phyloP scores from a whole-genome alignment of 2,329 filamentous ascomycete species.

The Boeremia exigua region DNA sequence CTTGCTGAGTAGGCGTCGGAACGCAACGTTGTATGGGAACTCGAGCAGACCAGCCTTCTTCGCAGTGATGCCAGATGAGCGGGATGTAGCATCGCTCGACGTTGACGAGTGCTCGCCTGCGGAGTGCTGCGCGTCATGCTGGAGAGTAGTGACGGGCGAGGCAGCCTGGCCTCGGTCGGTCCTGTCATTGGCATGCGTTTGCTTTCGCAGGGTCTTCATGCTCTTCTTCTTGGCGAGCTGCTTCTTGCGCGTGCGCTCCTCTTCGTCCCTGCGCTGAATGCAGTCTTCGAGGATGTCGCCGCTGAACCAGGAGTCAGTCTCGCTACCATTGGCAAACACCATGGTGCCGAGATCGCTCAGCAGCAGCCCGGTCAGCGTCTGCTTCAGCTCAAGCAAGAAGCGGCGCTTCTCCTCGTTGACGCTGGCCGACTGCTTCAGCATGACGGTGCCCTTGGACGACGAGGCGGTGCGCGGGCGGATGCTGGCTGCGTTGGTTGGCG shows the following conservation, averaged over 20 bases:
- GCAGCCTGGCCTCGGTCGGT: constrained; percentile 50
- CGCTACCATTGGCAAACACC: constrained; percentile 86
- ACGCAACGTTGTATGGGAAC: constrained; percentile 83
- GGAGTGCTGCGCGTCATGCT: constrained; percentile 51
- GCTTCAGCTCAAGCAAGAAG: constrained; percentile 80
- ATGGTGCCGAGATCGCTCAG: constrained; percentile 88
- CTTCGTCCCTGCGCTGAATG: constrained; percentile 50
- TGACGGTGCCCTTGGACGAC: constrained; percentile 71
- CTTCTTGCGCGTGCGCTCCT: constrained; percentile 49
- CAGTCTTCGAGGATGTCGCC: constrained; percentile 61
- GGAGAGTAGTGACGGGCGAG: constrained; percentile 51
- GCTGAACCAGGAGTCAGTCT: constrained; percentile 88
- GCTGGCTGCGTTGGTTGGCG: constrained; percentile 67
- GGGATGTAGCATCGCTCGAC: constrained; percentile 53
- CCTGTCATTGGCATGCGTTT: constrained; percentile 40
- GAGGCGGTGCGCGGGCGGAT: constrained; percentile 69
- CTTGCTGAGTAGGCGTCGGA: constrained; percentile 78
- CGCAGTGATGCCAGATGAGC: constrained; percentile 49
- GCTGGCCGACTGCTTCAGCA: constrained; percentile 62
- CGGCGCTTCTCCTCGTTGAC: constrained; percentile 72
- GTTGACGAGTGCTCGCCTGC: constrained; percentile 54
- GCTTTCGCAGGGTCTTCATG: constrained; percentile 65
- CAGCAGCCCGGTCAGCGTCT: constrained; percentile 81
- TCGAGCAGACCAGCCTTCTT: constrained; percentile 58
- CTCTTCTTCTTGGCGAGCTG: constrained; percentile 55